A percentile compares a stretch with the other conserved stretches of the same genome.
These are phyloP conservation scores for Phaeoacremonium minimum DNA, from an alignment of 2,329 filamentous ascomycete species.

Conservation along the genomic window DNA sequence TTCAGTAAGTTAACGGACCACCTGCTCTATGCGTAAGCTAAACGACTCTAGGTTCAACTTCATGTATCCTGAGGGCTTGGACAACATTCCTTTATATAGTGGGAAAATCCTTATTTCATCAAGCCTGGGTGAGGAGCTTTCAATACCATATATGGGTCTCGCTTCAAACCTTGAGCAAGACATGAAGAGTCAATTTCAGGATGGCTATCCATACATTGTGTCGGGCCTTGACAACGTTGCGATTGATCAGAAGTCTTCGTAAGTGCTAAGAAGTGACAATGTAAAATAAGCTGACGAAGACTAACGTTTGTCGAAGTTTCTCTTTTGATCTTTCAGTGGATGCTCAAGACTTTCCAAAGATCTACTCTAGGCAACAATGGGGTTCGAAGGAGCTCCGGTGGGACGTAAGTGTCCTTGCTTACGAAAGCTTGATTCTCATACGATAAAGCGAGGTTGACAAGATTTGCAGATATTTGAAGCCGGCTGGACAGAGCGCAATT, in stretches of 20 bases:
- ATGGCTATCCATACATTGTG: constrained; percentile 6
- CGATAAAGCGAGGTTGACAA: too few relatives aligned
- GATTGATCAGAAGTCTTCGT: constrained; percentile 12
- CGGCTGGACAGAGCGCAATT: constrained; percentile 17
- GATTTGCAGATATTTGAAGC: constrained; percentile 15
- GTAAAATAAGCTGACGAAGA: too few relatives aligned
- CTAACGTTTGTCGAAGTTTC: constrained; percentile 9
- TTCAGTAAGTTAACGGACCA: constrained; percentile 1
- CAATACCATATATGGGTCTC: constrained; percentile 23
- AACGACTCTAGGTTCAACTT: constrained; percentile 16
- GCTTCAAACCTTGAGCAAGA: not conserved
- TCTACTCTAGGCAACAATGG: constrained; percentile 13
- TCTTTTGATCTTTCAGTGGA: constrained; percentile 16
- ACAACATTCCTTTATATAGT: constrained; percentile 26
- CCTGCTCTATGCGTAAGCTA: too few relatives aligned
- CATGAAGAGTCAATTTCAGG: constrained; percentile 1
- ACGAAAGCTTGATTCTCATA: too few relatives aligned
- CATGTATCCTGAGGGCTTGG: constrained; percentile 14
- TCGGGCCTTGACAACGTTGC: constrained; percentile 5
- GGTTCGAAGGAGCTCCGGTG: constrained; percentile 18
- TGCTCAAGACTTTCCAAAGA: constrained; percentile 17
- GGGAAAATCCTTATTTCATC: constrained; percentile 25
- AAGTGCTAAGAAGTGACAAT: too few relatives aligned
- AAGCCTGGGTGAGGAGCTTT: constrained; percentile 22
- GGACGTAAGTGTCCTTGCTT: too few relatives aligned